Percentiles rank a stretch among this genome's conserved stretches.
Conservation (phyloP, 805 yeast species). For the Kodamaea kakaduensis region DNA sequence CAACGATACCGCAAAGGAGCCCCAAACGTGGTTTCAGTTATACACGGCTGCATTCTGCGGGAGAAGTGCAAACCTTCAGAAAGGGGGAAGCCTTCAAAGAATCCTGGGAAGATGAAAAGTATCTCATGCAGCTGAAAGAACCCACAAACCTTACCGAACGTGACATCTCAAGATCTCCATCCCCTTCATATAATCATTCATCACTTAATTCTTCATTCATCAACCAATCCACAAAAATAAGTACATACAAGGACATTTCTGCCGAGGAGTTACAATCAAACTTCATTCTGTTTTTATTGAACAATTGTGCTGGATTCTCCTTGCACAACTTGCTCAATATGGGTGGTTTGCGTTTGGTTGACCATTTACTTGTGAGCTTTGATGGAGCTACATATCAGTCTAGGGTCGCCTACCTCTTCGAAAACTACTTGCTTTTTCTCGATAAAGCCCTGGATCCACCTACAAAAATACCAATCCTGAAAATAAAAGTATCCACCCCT, state of each 20-base stretch:
- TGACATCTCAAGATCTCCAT: too few species aligned
- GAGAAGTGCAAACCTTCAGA: too few species aligned
- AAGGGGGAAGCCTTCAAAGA: too few species aligned
- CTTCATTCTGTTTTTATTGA: constrained; percentile 27
- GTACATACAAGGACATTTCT: constrained; percentile 18
- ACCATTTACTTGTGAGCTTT: constrained; percentile 24
- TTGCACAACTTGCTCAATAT: constrained; percentile 25
- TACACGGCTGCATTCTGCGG: too few species aligned
- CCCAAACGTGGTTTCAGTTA: too few species aligned
- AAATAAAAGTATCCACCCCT: constrained; percentile 15
- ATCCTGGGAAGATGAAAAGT: too few species aligned
- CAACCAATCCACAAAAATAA: not conserved
- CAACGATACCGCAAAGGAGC: too few species aligned
- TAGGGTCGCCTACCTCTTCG: constrained; percentile 29
- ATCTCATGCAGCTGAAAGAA: too few species aligned
- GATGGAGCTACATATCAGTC: constrained; percentile 10
- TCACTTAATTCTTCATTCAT: not conserved
- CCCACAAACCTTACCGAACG: too few species aligned
- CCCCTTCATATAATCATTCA: too few species aligned
- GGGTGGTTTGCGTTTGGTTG: constrained; percentile 37
- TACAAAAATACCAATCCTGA: constrained; percentile 10
- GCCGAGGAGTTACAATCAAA: constrained; percentile 26
- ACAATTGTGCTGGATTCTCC: constrained; percentile 19
- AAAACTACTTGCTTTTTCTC: constrained; percentile 30
- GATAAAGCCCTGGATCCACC: constrained; percentile 7